phyloP scores from a whole-genome alignment of 2,329 filamentous ascomycete species.

The Blastomyces parvus region DNA sequence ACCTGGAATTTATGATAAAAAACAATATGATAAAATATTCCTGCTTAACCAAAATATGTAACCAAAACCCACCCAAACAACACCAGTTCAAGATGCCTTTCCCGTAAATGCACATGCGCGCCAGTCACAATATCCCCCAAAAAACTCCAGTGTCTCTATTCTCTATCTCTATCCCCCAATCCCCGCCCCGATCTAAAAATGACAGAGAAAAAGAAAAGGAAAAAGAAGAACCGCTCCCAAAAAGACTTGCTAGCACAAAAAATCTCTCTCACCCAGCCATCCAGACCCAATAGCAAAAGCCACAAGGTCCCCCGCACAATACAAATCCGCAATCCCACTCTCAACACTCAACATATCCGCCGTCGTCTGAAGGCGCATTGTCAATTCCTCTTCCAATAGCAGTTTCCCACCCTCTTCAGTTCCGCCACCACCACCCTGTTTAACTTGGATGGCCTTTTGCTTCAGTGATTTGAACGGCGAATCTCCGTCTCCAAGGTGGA shows the following conservation, averaged over 20 bases:
- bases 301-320: constrained; percentile 35
- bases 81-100: too few relatives aligned
- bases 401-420: not conserved
- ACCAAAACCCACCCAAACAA: too few relatives aligned
- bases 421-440: not conserved
- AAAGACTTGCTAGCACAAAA: constrained; percentile 20
- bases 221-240: not conserved
- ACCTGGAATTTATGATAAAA: too few relatives aligned
- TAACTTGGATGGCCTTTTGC: constrained; percentile 10
- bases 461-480: constrained; percentile 5
- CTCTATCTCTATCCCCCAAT: not conserved
- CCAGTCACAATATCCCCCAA: too few relatives aligned
- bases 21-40: too few relatives aligned
- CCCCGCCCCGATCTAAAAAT: not conserved
- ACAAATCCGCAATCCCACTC: constrained; percentile 33
- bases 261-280: constrained; percentile 33
- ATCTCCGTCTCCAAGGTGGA: not conserved
- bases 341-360: constrained; percentile 31
- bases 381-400: constrained; percentile 22
- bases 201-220: not conserved
- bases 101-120: too few relatives aligned
- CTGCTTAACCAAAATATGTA: too few relatives aligned
- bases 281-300: constrained; percentile 36
- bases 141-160: too few relatives aligned
- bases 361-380: constrained; percentile 25